A percentile compares a stretch with the other conserved stretches of the same genome.
These are phyloP conservation scores for Corrigiola litoralis DNA, from an alignment of 179 eudicot species.

Conservation along the genomic window DNA sequence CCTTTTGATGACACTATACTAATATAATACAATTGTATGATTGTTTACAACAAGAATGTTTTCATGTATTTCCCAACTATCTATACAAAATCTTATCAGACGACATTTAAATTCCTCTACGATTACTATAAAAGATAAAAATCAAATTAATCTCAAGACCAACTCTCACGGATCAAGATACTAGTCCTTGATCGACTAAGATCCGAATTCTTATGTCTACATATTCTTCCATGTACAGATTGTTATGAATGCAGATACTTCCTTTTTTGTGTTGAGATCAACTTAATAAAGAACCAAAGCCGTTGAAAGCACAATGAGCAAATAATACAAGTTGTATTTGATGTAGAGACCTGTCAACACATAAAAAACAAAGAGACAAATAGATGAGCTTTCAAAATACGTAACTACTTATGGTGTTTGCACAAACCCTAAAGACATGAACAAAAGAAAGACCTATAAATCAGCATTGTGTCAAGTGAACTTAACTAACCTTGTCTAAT, in stretches of 20 bases:
- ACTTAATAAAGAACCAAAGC: constrained; percentile 8
- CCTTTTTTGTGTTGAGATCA: background rate
- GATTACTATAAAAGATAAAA: background rate
- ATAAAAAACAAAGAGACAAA: background rate
- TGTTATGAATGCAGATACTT: background rate
- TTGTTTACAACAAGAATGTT: constrained; percentile 14
- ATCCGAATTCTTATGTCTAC: background rate
- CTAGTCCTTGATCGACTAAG: too few species aligned
- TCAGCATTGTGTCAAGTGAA: too few species aligned
- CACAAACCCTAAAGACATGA: background rate
- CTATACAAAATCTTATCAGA: constrained; percentile 23
- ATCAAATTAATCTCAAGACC: background rate
- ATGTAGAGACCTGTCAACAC: constrained; percentile 20
- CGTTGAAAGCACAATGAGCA: constrained; percentile 15
- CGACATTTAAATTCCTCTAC: background rate
- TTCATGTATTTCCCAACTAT: constrained; percentile 4
- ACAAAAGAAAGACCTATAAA: too few species aligned
- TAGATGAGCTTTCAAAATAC: background rate
- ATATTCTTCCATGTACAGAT: constrained; percentile 17
- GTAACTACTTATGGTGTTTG: background rate
- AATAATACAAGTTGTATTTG: constrained; percentile 5
- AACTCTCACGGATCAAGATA: too few species aligned
- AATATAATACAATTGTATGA: constrained; percentile 2
- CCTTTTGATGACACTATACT: too few species aligned
- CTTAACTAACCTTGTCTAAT: too few species aligned